Conservation (phyloP, 768 basidiomycete genomes). For the Favolaschia claudopus region DNA sequence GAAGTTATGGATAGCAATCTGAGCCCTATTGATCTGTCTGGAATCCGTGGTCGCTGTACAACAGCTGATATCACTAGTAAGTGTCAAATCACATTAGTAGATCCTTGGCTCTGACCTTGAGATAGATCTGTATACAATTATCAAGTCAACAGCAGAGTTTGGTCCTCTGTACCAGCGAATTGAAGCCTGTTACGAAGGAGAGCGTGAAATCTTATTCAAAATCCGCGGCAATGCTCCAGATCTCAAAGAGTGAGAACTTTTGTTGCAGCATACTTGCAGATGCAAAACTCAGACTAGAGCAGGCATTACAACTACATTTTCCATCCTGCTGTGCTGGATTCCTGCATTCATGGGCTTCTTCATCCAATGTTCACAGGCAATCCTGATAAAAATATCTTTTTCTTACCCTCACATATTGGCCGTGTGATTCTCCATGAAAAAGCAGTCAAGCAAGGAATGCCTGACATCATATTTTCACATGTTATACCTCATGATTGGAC, state of each 20-base stretch:
- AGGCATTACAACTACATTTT: conserved; percentile 29
- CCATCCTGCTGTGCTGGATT: conserved; percentile 43
- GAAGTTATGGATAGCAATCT: conserved; percentile 4
- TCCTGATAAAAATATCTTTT: conserved; percentile 37
- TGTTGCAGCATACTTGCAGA: neutral
- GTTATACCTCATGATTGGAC: conserved; percentile 34
- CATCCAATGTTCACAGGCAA: conserved; percentile 40
- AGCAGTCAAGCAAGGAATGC: neutral
- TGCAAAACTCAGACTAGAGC: neutral
- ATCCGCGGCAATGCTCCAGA: conserved; percentile 28
- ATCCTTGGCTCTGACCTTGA: neutral
- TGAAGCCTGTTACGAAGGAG: conserved; percentile 23
- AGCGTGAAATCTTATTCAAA: neutral
- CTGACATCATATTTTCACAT: conserved; percentile 29
- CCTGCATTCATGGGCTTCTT: conserved; percentile 41
- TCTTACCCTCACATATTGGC: conserved; percentile 37
- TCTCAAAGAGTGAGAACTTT: conserved; percentile 12
- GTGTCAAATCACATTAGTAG: neutral
- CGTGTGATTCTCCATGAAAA: conserved; percentile 27
- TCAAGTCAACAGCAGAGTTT: conserved; percentile 32
- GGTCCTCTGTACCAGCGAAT: conserved; percentile 34
- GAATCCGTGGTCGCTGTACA: conserved; percentile 12
- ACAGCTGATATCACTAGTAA: conserved; percentile 5
- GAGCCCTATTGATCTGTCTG: conserved; percentile 3
- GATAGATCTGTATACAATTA: conserved; percentile 28